Evolutionary conservation across 345 rosid genomes (phyloP), one percentile per base, ranked within the genome.

Genomic region (Eucalyptus sideroxylon): DNA sequence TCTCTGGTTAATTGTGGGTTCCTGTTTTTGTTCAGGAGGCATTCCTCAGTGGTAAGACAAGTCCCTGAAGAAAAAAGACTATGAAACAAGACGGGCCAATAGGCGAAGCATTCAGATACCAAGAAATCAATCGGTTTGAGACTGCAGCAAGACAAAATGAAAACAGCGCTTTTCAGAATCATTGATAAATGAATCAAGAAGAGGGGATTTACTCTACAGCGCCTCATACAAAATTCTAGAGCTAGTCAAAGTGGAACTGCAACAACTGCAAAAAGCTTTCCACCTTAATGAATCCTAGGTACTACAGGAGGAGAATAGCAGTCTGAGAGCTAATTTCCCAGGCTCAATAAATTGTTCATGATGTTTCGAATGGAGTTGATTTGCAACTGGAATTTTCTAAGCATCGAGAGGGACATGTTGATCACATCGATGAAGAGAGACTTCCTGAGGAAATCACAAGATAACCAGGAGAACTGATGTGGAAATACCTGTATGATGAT

Each of bases 21-120:
- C 88, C 99, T 91, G 89, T 98, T 97, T 94, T 95, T 94, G 91
- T 95, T 95, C 92, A 98, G 91, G 55, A 98, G 98, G 93, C 99
- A 98, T 88, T 98, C 99, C 94, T 96, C 99, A 0, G 99, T 98
- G 77, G 95, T 97, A 88, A 98, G 95, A 92, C 98, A 97, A 69
- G 99, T 97, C 87, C 98, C 99, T 97, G 93, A 89, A 93, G 51
- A 51, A 86, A 87, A 50, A 89, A 40, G 27, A 53, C 17, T 30
- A 60, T 51, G 88, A 90, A 44, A 44, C 17, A 37, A 88, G 45
- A 69, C 13, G 60, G 86, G 47, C 30, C 47, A 21, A 77, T 37
- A 0, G 47, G 8, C 2, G 16, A 40, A 77, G 85, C 85, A 40
- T 37, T 77, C 47, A 77, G 27, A 40, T 77, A 77, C 45, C 47